Conservation (phyloP, 2,329 filamentous ascomycete genomes). For the Aureobasidium sp. region DNA sequence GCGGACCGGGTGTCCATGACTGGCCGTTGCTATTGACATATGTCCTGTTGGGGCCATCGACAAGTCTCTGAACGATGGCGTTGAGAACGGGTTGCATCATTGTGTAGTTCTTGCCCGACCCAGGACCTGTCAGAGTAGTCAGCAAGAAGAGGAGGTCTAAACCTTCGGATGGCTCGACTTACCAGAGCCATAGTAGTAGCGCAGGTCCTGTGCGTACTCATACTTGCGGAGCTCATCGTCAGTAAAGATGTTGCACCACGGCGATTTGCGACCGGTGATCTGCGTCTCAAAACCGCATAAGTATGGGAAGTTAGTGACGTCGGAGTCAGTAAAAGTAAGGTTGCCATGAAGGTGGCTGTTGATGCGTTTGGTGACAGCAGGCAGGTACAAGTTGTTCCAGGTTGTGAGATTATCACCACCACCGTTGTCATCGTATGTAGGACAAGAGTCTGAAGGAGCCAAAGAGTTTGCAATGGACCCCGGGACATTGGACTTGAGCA, state of each 20-base stretch:
- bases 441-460: slow-evolving; percentile 56
- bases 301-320: slow-evolving; percentile 56
- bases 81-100: slow-evolving; percentile 58
- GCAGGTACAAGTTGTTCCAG: slow-evolving; percentile 49
- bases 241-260: slow-evolving; percentile 56
- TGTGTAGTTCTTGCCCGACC: slow-evolving; percentile 46
- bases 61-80: slow-evolving; percentile 47
- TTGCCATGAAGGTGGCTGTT: slow-evolving; percentile 48
- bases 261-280: slow-evolving; percentile 51
- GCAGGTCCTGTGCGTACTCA: slow-evolving; percentile 59
- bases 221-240: slow-evolving; percentile 55
- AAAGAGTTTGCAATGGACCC: slow-evolving; percentile 55
- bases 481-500: slow-evolving; percentile 51
- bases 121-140: slow-evolving; percentile 46
- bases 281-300: slow-evolving; percentile 63
- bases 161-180: not conserved
- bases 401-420: slow-evolving; percentile 41
- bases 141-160: slow-evolving; percentile 21
- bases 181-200: slow-evolving; percentile 45
- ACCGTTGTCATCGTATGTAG: slow-evolving; percentile 49
- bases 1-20: slow-evolving; percentile 46
- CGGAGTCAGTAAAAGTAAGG: slow-evolving; percentile 40
- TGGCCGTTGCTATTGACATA: slow-evolving; percentile 43
- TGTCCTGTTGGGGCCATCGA: slow-evolving; percentile 43
- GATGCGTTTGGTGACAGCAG: slow-evolving; percentile 48